phyloP scores from a whole-genome alignment of 2,329 filamentous ascomycete species.

The Lecanicillium sp. region DNA sequence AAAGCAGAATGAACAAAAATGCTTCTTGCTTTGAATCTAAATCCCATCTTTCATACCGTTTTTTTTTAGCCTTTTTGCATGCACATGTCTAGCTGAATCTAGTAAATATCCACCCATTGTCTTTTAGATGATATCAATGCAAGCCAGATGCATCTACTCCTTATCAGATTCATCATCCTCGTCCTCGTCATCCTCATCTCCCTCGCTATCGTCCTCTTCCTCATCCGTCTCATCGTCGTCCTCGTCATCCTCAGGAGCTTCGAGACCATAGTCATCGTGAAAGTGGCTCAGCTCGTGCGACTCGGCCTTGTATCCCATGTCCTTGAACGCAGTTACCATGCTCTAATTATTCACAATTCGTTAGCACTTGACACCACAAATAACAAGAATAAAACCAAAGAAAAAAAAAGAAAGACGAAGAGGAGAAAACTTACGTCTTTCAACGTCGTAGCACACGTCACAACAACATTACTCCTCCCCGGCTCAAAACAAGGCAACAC shows the following conservation, averaged over 20 bases:
- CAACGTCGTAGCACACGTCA: conserved; percentile 82
- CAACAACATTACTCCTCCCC: conserved; percentile 71
- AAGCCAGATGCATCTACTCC: conserved; percentile 15
- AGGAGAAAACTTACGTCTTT: conserved; percentile 56
- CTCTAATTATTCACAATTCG: conserved; percentile 38
- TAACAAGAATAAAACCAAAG: neutral
- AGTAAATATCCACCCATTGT: no score
- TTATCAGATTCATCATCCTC: conserved; percentile 20
- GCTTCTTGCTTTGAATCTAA: no score
- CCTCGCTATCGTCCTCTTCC: conserved; percentile 41
- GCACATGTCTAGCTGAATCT: neutral
- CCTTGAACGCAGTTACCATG: conserved; percentile 65
- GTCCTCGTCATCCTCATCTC: conserved; percentile 25
- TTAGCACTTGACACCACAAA: neutral
- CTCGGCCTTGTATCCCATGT: conserved; percentile 70
- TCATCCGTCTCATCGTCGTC: conserved; percentile 54
- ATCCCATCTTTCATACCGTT: neutral
- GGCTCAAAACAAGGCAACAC: conserved; percentile 75
- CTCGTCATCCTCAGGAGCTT: conserved; percentile 51
- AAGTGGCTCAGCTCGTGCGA: conserved; percentile 69
- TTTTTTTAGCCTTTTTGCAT: neutral
- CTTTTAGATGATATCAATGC: no score
- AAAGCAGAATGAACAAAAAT: no score
- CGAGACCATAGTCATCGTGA: conserved; percentile 82
- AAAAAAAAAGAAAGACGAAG: no score